Evolutionary conservation across 2,329 filamentous ascomycete species (phyloP), one percentile per base, ranked within the genome.

Genomic region (Neopestalotiopsis clavispora): DNA sequence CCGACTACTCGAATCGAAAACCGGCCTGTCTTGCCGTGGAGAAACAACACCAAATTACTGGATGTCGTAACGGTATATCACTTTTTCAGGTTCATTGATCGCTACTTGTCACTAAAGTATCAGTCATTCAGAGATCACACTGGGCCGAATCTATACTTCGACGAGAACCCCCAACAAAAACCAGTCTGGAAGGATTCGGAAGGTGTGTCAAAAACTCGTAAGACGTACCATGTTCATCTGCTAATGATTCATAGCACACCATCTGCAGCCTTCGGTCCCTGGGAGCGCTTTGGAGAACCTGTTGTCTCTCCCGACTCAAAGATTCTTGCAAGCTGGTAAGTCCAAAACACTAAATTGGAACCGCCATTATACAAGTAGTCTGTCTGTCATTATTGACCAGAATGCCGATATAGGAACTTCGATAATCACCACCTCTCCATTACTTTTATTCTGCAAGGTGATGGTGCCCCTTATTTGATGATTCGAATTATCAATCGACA

Each of bases 101-200:
- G 5, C 6, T 13, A n/a, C 13, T 28, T 23, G 14, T 14, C 34
- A 10, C 69, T 3, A 4, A 52, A 34, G 4, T 23, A 5, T 6
- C 59, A 69, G 28, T 69, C 10, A 9, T 52, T 34, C 56, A 89
- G 86, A 80, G 79, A 64, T 78, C 82, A 4, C 88, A 91, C 74
- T 91, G 89, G 89, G 87, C 88, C 5, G 84, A 89, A 72, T 83
- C 86, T 56, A 88, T 91, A 30, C 90, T 91, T 71, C 85, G 86
- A 0, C 80, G 85, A 23, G 85, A 86, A 0, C 78, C 88, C 52
- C 83, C 87, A 0, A 84, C 83, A 12, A 80, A 84, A 13, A 89
- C 86, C 4, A 80, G 82, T 4, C 77, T 90, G 65, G 84, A 82
- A 72, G 80, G 84, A 69, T 76, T 75, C 62, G 74, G 74, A 74